Percentiles rank a stretch among this genome's conserved stretches.
These are phyloP conservation scores for Maudiozyma saulgeensis DNA, from an alignment of 805 yeast species.

Conservation along the genomic window DNA sequence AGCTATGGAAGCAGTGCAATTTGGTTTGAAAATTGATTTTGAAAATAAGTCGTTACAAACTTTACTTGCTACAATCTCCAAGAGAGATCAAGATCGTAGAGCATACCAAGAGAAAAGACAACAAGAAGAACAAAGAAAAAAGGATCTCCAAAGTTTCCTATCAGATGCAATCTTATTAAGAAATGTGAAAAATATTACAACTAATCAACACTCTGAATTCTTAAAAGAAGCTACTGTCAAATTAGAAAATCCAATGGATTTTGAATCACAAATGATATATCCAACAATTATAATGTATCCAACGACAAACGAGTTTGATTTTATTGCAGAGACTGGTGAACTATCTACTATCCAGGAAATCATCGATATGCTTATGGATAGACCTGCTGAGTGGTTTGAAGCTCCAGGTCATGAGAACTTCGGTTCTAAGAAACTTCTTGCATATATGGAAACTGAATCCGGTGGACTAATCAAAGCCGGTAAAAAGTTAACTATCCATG, in stretches of 20 bases:
- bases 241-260: slow-evolving; percentile 56
- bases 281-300: slow-evolving; percentile 82
- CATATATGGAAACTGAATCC: slow-evolving; percentile 68
- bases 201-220: slow-evolving; percentile 47
- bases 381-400: slow-evolving; percentile 63
- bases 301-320: slow-evolving; percentile 73
- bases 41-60: slow-evolving; percentile 47
- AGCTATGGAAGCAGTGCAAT: slow-evolving; percentile 53
- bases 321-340: slow-evolving; percentile 67
- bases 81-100: slow-evolving; percentile 31
- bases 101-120: slow-evolving; percentile 21
- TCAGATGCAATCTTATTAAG: slow-evolving; percentile 54
- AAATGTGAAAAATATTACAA: slow-evolving; percentile 40
- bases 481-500: slow-evolving; percentile 56
- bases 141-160: slow-evolving; percentile 36
- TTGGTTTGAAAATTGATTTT: slow-evolving; percentile 54
- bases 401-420: slow-evolving; percentile 52
- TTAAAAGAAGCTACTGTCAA: slow-evolving; percentile 44
- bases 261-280: slow-evolving; percentile 68
- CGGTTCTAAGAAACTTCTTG: slow-evolving; percentile 48
- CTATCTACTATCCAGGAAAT: slow-evolving; percentile 55
- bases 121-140: slow-evolving; percentile 25
- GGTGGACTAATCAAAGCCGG: slow-evolving; percentile 88
- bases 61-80: slow-evolving; percentile 34
- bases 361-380: slow-evolving; percentile 47